These are phyloP conservation scores for Rhizopogon sp. DNA, from an alignment of 768 basidiomycete species.

Conservation along the genomic window DNA sequence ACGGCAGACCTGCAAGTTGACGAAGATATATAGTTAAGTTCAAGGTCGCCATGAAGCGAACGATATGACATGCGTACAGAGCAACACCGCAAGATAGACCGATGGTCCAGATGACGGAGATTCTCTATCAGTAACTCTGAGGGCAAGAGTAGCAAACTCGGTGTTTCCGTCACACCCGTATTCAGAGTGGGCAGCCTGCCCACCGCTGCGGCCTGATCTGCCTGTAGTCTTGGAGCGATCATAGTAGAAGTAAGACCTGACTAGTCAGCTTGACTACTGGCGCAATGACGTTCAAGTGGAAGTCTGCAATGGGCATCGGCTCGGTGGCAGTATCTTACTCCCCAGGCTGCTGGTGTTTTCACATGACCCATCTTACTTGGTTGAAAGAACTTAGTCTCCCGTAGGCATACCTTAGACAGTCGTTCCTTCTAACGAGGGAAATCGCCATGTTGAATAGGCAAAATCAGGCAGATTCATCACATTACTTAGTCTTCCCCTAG, in stretches of 20 bases:
- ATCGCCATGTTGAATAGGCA: too few species aligned
- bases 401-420: too few species aligned
- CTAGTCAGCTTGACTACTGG: background rate
- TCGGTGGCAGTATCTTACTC: too few species aligned
- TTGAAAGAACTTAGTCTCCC: too few species aligned
- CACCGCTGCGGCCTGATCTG: background rate
- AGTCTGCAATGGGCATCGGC: too few species aligned
- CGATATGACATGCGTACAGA: background rate
- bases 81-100: slow-evolving; percentile 1
- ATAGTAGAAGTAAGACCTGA: background rate
- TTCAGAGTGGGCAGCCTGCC: background rate
- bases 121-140: slow-evolving; percentile 1
- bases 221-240: background rate
- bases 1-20: slow-evolving; percentile 17
- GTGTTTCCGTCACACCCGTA: background rate
- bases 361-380: too few species aligned
- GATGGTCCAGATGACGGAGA: background rate
- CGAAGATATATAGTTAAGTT: background rate
- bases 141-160: background rate
- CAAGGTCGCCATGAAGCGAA: background rate
- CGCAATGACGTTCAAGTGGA: too few species aligned
- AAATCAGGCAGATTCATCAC: too few species aligned
- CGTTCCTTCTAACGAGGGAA: too few species aligned
- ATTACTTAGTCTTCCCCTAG: too few species aligned
- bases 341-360: too few species aligned